Evolutionary conservation across 2,329 filamentous ascomycete genomes (phyloP).

Genomic region (Arthrobotrys iridis): DNA sequence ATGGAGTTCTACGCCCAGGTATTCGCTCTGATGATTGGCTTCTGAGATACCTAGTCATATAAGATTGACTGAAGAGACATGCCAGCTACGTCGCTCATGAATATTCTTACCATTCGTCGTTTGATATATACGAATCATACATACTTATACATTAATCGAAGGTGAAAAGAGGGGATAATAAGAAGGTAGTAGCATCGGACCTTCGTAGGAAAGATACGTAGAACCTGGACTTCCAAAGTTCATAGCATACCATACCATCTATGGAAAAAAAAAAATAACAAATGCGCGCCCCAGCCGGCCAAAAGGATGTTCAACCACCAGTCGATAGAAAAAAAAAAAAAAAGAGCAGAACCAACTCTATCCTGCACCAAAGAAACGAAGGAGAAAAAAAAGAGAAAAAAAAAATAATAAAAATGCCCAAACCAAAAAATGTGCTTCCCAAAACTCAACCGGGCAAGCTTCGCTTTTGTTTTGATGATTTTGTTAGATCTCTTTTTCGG

Average conservation of each 20-base stretch:
- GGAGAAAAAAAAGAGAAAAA: neutral
- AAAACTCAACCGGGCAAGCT: slow-evolving; percentile 9
- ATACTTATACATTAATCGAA: slow-evolving; percentile 53
- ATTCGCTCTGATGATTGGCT: no score
- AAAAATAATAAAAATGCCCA: slow-evolving; percentile 15
- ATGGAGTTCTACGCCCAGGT: no score
- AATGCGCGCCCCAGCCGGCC: neutral
- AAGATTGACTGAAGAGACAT: neutral
- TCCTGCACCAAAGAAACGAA: slow-evolving; percentile 25
- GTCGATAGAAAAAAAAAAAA: slow-evolving; percentile 10
- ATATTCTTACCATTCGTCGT: slow-evolving; percentile 22
- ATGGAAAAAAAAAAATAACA: neutral
- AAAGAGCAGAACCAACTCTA: slow-evolving; percentile 25
- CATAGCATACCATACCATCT: slow-evolving; percentile 21
- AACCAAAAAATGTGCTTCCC: slow-evolving; percentile 9
- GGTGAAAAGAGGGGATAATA: slow-evolving; percentile 19
- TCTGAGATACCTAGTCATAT: neutral
- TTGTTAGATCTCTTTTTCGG: neutral
- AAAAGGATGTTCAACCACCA: slow-evolving; percentile 9
- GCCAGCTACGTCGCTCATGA: neutral
- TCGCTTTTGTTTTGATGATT: slow-evolving; percentile 10
- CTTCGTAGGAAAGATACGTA: neutral
- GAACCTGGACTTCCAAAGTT: neutral
- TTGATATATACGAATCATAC: slow-evolving; percentile 33
- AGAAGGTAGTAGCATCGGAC: slow-evolving; percentile 15